phyloP scores from a whole-genome alignment of 305 asterid species.

The Fraxinus nigra region DNA sequence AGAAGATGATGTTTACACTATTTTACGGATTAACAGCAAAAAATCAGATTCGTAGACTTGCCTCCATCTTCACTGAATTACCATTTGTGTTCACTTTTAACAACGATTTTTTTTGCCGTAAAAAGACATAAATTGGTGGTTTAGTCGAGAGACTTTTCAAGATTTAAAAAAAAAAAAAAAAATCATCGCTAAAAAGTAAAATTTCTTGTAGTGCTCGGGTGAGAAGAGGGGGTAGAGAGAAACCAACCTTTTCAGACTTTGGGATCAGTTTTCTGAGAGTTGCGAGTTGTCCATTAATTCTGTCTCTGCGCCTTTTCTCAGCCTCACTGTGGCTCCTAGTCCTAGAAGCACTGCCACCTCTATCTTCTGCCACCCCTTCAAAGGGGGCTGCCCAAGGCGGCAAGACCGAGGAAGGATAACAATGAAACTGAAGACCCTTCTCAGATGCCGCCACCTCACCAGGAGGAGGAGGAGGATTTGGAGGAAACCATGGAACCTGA shows the following conservation, averaged over 20 bases:
- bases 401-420: conserved; percentile 21
- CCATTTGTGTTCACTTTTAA: not conserved
- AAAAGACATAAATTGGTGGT: not conserved
- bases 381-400: conserved; percentile 29
- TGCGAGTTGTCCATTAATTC: conserved; percentile 83
- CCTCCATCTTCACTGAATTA: not conserved
- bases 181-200: not conserved
- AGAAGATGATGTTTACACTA: not conserved
- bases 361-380: conserved; percentile 35
- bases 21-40: not conserved
- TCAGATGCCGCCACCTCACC: conserved; percentile 26
- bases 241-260: conserved; percentile 72
- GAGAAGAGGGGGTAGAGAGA: not conserved
- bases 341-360: conserved; percentile 54
- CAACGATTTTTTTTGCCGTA: not conserved
- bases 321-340: conserved; percentile 90
- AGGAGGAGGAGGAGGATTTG: conserved; percentile 8
- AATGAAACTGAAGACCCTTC: conserved; percentile 25
- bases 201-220: not conserved
- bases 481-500: conserved; percentile 25
- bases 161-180: not conserved
- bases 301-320: conserved; percentile 85
- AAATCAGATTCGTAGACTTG: not conserved
- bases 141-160: not conserved
- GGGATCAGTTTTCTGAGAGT: conserved; percentile 81